A percentile compares a stretch with the other conserved stretches of the same genome.
Evolutionary conservation across 2,329 filamentous ascomycete species (phyloP).

Genomic region (Xylaria sp.): DNA sequence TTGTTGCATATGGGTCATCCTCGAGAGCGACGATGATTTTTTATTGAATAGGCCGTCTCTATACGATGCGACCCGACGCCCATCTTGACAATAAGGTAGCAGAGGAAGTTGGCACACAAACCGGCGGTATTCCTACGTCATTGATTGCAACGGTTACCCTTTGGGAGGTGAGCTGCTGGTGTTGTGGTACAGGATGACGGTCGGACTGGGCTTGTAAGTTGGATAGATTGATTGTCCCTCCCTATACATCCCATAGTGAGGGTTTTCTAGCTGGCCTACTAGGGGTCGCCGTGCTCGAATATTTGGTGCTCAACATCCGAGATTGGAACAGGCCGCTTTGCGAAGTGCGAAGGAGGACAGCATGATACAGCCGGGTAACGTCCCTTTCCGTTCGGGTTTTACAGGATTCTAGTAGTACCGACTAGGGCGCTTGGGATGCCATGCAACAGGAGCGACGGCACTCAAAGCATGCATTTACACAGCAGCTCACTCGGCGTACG

Average conservation of each 20-base stretch:
- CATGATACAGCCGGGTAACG: slow-evolving; percentile 60
- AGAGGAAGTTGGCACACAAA: slow-evolving; percentile 88
- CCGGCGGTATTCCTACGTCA: slow-evolving; percentile 79
- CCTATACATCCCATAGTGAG: slow-evolving; percentile 2
- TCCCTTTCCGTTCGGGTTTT: neutral
- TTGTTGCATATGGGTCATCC: slow-evolving; percentile 60
- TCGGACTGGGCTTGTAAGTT: slow-evolving; percentile 73
- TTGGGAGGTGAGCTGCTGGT: slow-evolving; percentile 79
- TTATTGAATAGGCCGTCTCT: neutral
- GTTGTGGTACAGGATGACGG: slow-evolving; percentile 80
- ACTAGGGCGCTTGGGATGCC: neutral
- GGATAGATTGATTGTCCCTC: neutral
- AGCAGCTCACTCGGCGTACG: neutral
- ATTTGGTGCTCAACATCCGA: slow-evolving; percentile 60
- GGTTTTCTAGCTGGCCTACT: slow-evolving; percentile 1
- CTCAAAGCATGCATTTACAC: slow-evolving; percentile 1
- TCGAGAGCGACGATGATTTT: neutral
- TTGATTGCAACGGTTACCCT: slow-evolving; percentile 89
- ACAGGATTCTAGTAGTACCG: neutral
- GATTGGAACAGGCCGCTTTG: slow-evolving; percentile 65
- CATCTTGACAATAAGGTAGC: neutral
- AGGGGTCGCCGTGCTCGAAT: slow-evolving; percentile 65
- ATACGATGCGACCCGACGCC: neutral
- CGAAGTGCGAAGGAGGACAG: slow-evolving; percentile 64
- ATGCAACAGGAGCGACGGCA: neutral